Percentiles rank a stretch among this genome's conserved stretches.
Evolutionary conservation across 148 eudicot genomes (phyloP).

Genomic region (Amaranthus palmeri): DNA sequence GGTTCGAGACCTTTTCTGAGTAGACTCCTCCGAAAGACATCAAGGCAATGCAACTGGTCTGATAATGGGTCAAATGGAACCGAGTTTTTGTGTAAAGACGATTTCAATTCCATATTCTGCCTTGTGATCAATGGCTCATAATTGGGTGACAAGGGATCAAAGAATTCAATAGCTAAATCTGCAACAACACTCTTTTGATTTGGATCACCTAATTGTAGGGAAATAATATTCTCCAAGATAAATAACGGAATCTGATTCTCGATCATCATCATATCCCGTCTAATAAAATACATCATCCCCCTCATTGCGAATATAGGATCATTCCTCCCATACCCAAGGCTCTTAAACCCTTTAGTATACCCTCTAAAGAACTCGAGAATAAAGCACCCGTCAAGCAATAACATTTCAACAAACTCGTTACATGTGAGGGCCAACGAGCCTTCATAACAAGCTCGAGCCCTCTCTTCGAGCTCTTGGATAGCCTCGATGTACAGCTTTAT

Average conservation of each 20-base stretch:
- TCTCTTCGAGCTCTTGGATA: conserved; percentile 55
- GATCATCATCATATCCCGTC: conserved; percentile 89
- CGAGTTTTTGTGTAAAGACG: conserved; percentile 22
- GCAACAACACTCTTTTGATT: conserved; percentile 50
- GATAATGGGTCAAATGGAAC: conserved; percentile 54
- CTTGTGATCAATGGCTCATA: conserved; percentile 69
- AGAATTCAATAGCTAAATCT: conserved; percentile 62
- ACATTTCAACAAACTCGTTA: conserved; percentile 70
- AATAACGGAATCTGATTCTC: conserved; percentile 88
- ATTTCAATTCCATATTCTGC: conserved; percentile 41
- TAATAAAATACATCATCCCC: conserved; percentile 74
- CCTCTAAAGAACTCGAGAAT: conserved; percentile 80
- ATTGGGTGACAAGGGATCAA: conserved; percentile 80
- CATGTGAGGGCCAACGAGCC: conserved; percentile 40
- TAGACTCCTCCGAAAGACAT: conserved; percentile 67
- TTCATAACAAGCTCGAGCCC: conserved; percentile 61
- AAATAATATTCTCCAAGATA: conserved; percentile 53
- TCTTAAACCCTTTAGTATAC: conserved; percentile 52
- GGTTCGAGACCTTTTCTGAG: conserved; percentile 51
- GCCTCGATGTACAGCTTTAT: conserved; percentile 50
- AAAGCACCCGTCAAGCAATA: conserved; percentile 82
- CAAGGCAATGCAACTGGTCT: conserved; percentile 75
- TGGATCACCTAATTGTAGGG: conserved; percentile 45
- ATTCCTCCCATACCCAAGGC: conserved; percentile 63
- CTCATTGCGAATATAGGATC: conserved; percentile 89